Base-by-base conservation (phyloP, 306 rosid genomes). In the Bauhinia variegata region DNA sequence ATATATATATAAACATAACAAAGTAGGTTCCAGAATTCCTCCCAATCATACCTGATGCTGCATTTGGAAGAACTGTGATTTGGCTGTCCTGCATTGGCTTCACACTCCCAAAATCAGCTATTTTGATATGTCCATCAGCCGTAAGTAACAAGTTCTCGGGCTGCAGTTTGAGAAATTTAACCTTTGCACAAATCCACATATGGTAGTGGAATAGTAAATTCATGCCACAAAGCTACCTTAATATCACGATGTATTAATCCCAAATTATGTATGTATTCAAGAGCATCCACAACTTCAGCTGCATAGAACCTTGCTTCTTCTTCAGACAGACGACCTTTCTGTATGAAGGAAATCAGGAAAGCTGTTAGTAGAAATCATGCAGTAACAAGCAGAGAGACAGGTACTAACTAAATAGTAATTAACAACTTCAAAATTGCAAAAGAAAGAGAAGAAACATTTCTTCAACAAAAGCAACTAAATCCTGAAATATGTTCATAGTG, bases 71-170 rank as follows among this genome's bases (percentile, higher is more conserved):
- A 56, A 90, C 96, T 9, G 97, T 90, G 65, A 95, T 88, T 78
- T 60, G 87, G 73, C 96, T 95, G 77, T 87, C 97, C 74, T 86
- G 88, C 97, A 91, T 90, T 39, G 97, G 99, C 85, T 95, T 95
- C 47, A 95, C 97, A 54, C 99, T 95, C 75, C 99, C 99, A 83
- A 95, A 95, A 84, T 95, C 99, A 1, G 99, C 97, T 73, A 95
- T 82, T 85, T 95, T 95, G 72, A 95, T 83, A 64, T 95, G 96
- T 65, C 99, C 99, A 52, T 91, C 95, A 63, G 60, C 51, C 15
- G 99, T 90, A 69, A 95, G 95, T 51, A 95, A 84, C 84, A 95
- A 76, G 79, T 95, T 95, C 89, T 95, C 99, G 9, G 99, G 99
- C 99, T 95, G 96, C 73, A 73, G 70, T 80, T 74, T 48, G 55